These are phyloP conservation scores for Trichoderma koningiopsis DNA, from an alignment of 2,329 filamentous ascomycete genomes.

Conservation along the genomic window DNA sequence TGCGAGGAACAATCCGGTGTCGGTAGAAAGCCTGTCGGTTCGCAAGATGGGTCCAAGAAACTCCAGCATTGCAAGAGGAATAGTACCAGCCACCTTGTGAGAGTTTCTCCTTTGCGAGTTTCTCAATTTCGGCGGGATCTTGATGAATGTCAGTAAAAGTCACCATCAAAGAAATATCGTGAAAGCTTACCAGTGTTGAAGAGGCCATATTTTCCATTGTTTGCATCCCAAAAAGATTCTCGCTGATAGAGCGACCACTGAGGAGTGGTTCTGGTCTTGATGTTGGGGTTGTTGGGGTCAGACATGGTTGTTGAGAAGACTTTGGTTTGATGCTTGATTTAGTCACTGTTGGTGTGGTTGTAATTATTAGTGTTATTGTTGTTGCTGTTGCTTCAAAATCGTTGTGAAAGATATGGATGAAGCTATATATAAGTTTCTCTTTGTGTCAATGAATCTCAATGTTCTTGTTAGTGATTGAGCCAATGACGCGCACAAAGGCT, in stretches of 20 bases:
- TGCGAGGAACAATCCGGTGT: conserved; percentile 62
- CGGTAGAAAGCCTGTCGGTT: conserved; percentile 67
- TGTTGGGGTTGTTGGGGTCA: conserved; percentile 24
- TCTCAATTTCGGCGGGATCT: conserved; percentile 21
- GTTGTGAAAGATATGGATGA: neutral
- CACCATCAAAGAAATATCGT: too few species aligned
- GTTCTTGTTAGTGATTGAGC: neutral
- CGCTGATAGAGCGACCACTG: conserved; percentile 23
- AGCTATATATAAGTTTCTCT: neutral
- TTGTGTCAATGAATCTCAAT: neutral
- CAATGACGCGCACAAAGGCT: neutral
- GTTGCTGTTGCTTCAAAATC: neutral
- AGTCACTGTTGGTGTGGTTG: neutral
- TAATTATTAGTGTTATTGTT: too few species aligned
- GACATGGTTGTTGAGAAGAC: neutral
- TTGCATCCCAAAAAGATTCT: conserved; percentile 22
- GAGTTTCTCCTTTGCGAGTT: conserved; percentile 19
- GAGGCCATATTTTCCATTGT: conserved; percentile 9
- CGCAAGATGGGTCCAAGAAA: conserved; percentile 53
- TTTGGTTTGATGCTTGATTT: neutral
- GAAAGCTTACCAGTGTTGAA: conserved; percentile 11
- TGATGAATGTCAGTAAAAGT: neutral
- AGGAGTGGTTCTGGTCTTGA: conserved; percentile 19
- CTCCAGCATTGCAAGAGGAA: conserved; percentile 58
- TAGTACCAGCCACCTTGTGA: conserved; percentile 43